These are phyloP conservation scores for Antitrichia curtipendula DNA, from an alignment of 225 moss, liverwort and hornwort species.

Conservation along the genomic window DNA sequence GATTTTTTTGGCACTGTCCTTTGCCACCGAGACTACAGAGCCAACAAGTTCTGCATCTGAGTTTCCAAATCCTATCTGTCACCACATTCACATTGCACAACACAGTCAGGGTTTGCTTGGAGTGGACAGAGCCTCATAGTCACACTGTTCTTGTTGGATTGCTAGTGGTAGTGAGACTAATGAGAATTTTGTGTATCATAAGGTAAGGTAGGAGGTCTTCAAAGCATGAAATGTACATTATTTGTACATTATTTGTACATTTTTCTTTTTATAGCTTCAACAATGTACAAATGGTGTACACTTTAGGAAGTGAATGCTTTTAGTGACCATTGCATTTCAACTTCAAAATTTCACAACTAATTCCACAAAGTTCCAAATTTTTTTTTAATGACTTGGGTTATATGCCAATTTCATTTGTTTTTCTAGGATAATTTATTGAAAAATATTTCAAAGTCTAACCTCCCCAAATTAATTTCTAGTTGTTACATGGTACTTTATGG, in stretches of 20 bases:
- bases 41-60: too few relatives aligned
- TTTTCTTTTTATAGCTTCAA: fast-evolving
- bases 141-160: too few relatives aligned
- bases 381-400: background rate
- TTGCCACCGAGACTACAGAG: too few relatives aligned
- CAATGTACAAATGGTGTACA: background rate
- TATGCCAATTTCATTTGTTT: background rate
- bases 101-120: too few relatives aligned
- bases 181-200: background rate
- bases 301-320: background rate
- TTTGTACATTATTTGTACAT: background rate
- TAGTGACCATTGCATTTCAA: background rate
- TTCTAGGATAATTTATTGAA: too few relatives aligned
- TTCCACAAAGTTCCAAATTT: background rate
- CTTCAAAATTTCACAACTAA: background rate
- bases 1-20: too few relatives aligned
- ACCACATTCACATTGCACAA: too few relatives aligned
- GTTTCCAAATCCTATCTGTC: too few relatives aligned
- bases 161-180: background rate
- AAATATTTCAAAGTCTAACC: too few relatives aligned
- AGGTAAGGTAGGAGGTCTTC: background rate
- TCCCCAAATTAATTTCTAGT: too few relatives aligned
- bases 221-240: background rate
- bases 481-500: background rate
- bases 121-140: too few relatives aligned